phyloP scores from a whole-genome alignment of 352 stramenopile species.

The Globisporangium carolinianum region DNA sequence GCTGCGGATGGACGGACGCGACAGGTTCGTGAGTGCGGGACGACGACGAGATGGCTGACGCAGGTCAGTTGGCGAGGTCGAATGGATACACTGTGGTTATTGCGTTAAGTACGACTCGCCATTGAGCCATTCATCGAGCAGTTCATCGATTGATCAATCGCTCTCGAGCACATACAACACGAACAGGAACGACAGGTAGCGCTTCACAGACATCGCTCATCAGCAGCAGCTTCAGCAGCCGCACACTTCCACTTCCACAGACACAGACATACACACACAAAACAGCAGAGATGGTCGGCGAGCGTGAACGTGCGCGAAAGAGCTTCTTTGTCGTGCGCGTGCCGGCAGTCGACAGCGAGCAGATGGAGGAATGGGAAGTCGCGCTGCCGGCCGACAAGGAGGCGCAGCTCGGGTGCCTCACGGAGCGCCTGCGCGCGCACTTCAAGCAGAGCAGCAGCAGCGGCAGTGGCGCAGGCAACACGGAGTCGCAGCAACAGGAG shows the following conservation, averaged over 20 bases:
- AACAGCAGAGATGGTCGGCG: conserved; percentile 39
- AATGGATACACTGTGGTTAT: neutral
- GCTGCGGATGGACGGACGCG: no score
- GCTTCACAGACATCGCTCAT: neutral
- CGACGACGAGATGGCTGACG: neutral
- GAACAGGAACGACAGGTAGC: no score
- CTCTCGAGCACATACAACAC: neutral
- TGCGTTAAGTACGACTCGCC: neutral
- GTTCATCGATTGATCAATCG: neutral
- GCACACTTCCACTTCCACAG: neutral
- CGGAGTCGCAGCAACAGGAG: conserved; percentile 46
- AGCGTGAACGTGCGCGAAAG: conserved; percentile 32
- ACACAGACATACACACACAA: neutral
- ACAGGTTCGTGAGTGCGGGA: neutral
- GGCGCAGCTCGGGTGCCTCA: conserved; percentile 72
- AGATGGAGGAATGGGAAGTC: conserved; percentile 73
- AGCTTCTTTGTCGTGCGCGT: conserved; percentile 76
- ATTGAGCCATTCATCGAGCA: neutral
- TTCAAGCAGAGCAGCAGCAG: conserved; percentile 50
- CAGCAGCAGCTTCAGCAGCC: neutral
- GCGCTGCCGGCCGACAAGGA: conserved; percentile 68
- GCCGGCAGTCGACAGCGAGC: conserved; percentile 37
- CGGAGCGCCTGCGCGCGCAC: conserved; percentile 68
- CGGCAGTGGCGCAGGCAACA: conserved; percentile 13
- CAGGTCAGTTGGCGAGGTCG: neutral